Evolutionary conservation across 164 flowering plant genomes (phyloP).

Genomic region (Saururus chinensis): DNA sequence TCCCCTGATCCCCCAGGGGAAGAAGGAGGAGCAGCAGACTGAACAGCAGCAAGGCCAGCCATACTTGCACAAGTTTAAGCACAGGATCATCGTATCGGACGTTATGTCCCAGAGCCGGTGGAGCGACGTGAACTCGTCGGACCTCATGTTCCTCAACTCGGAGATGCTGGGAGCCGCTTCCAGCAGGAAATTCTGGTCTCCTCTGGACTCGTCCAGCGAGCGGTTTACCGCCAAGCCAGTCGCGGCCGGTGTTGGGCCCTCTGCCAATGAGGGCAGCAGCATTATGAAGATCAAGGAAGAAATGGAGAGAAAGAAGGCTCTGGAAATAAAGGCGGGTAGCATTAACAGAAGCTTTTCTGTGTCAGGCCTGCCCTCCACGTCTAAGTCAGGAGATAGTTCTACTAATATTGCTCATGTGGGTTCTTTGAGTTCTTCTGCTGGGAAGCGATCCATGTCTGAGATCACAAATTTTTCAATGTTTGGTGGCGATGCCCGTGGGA

Average conservation of each 20-base stretch:
- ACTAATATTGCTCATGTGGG: conserved; percentile 9
- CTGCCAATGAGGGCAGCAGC: conserved; percentile 2
- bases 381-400: conserved; percentile 1
- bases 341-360: conserved; percentile 11
- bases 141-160: conserved; percentile 51
- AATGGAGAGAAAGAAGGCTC: conserved; percentile 30
- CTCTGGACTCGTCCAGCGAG: conserved; percentile 7
- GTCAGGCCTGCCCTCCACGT: background rate
- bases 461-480: conserved; percentile 50
- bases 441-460: conserved; percentile 66
- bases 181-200: conserved; percentile 12
- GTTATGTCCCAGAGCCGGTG: conserved; percentile 55
- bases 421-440: conserved; percentile 13
- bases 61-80: conserved; percentile 44
- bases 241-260: background rate
- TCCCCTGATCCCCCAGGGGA: conserved; percentile 11
- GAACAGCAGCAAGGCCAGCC: too few species aligned
- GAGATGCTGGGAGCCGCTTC: conserved; percentile 43
- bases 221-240: conserved; percentile 19
- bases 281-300: conserved; percentile 26
- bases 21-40: conserved; percentile 1
- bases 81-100: conserved; percentile 54
- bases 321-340: conserved; percentile 15
- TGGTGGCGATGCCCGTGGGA: conserved; percentile 3
- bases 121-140: conserved; percentile 76